phyloP scores from a whole-genome alignment of 169 alveolate species.

The Plasmodium vivax region DNA sequence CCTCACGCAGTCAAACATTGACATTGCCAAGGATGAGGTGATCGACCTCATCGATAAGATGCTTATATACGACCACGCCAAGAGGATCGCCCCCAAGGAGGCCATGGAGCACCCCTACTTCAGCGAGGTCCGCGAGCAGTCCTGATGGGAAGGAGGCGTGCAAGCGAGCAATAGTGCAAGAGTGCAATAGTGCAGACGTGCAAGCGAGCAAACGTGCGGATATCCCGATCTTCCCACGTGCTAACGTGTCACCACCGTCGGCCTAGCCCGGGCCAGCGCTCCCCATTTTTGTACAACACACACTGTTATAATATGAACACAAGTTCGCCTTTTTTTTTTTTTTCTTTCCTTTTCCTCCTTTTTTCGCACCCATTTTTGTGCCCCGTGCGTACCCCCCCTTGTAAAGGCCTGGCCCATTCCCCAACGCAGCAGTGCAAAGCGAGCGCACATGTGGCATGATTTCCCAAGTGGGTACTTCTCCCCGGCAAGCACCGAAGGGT shows the following conservation, averaged over 20 bases:
- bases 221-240: background rate
- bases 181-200: background rate
- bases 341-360: background rate
- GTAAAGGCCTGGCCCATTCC: background rate
- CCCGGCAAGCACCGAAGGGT: background rate
- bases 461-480: background rate
- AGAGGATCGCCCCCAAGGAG: constrained; percentile 97
- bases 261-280: background rate
- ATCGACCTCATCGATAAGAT: constrained; percentile 95
- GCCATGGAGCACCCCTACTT: constrained; percentile 99
- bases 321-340: background rate
- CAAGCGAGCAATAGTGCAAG: background rate
- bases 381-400: background rate
- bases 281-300: background rate
- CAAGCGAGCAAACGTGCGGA: too few species aligned
- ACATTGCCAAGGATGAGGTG: constrained; percentile 92
- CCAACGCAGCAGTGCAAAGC: background rate
- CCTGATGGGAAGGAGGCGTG: background rate
- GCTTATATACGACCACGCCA: constrained; percentile 96
- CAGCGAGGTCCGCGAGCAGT: constrained; percentile 82
- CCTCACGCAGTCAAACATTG: constrained; percentile 92
- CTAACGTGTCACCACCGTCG: background rate
- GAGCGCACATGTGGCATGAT: background rate
- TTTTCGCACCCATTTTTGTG: background rate
- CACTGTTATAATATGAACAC: constrained; percentile 29